phyloP scores from a whole-genome alignment of 2,329 filamentous ascomycete species.

The Plenodomus tracheiphilus region DNA sequence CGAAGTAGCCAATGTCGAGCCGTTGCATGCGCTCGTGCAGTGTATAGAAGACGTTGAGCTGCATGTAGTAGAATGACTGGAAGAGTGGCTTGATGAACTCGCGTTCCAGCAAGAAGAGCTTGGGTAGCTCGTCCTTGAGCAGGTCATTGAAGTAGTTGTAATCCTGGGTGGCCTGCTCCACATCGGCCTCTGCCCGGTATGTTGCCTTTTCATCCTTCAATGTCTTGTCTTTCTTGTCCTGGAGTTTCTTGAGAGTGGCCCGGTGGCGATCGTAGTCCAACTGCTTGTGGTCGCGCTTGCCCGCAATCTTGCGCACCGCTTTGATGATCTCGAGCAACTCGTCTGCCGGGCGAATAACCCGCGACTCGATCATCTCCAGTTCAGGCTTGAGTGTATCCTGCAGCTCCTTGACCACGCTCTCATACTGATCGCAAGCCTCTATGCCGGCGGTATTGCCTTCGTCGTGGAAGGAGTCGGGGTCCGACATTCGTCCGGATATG shows the following conservation, averaged over 20 bases:
- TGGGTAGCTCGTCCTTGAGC: constrained; percentile 92
- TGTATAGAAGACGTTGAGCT: constrained; percentile 98
- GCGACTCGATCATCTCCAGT: constrained; percentile 93
- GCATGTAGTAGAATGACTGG: constrained; percentile 99
- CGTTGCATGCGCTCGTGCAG: constrained; percentile 97
- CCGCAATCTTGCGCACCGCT: constrained; percentile 82
- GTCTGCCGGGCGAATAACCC: constrained; percentile 89
- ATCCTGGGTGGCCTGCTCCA: constrained; percentile 90
- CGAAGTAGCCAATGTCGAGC: constrained; percentile 97
- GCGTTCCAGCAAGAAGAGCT: constrained; percentile 84
- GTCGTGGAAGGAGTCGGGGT: constrained; percentile 78
- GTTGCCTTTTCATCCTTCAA: constrained; percentile 97
- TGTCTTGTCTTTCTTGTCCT: constrained; percentile 96
- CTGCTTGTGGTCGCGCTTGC: constrained; percentile 96
- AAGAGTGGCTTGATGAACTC: constrained; percentile 97
- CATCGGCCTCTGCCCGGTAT: constrained; percentile 91
- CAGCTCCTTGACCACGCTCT: constrained; percentile 84
- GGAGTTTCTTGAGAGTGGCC: constrained; percentile 82
- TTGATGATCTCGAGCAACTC: constrained; percentile 95
- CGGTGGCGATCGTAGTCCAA: constrained; percentile 92
- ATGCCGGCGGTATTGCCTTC: constrained; percentile 94
- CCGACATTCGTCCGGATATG: constrained; percentile 92
- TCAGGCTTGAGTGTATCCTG: constrained; percentile 88
- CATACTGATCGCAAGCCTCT: constrained; percentile 93
- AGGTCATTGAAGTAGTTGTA: constrained; percentile 98